Percentiles rank a stretch among this genome's conserved stretches.
These are phyloP conservation scores for Penicillium cinerascens DNA, from an alignment of 495 filamentous ascomycete species.

Conservation along the genomic window DNA sequence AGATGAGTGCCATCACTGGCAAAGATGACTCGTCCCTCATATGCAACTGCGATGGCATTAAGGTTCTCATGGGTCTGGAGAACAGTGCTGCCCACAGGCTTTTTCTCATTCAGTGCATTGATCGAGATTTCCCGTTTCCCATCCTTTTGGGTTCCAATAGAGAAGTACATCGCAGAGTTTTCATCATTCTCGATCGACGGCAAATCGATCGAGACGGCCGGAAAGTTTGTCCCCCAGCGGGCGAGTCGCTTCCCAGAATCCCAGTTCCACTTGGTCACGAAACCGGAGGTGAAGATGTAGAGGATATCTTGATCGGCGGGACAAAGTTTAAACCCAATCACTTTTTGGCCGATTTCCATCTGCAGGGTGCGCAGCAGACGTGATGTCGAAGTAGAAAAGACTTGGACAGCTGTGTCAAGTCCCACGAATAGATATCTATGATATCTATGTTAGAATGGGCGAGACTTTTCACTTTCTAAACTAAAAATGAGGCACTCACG, in stretches of 20 bases:
- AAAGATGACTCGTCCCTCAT: conserved; percentile 33
- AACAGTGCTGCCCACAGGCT: conserved; percentile 18
- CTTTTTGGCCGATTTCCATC: conserved; percentile 27
- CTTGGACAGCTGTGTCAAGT: conserved; percentile 60
- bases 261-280: conserved; percentile 76
- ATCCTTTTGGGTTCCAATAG: conserved; percentile 23
- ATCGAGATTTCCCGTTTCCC: conserved; percentile 32
- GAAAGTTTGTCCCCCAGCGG: conserved; percentile 41
- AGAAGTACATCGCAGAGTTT: conserved; percentile 8
- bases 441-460: background rate
- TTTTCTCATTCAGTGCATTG: conserved; percentile 20
- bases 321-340: conserved; percentile 58
- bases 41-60: conserved; percentile 29
- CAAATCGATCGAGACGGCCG: conserved; percentile 24
- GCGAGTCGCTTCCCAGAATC: conserved; percentile 49
- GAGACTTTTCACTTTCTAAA: background rate
- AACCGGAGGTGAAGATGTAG: conserved; percentile 68
- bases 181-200: conserved; percentile 11
- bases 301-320: conserved; percentile 53
- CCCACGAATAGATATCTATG: conserved; percentile 67
- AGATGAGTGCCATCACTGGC: conserved; percentile 34
- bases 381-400: conserved; percentile 79
- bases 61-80: conserved; percentile 32
- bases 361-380: conserved; percentile 63
- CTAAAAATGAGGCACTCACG: conserved; percentile 48